Percentiles rank a stretch among this genome's conserved stretches.
Evolutionary conservation across 1,284 basidiomycete genomes (phyloP).

Genomic region (Abortiporus biennis): DNA sequence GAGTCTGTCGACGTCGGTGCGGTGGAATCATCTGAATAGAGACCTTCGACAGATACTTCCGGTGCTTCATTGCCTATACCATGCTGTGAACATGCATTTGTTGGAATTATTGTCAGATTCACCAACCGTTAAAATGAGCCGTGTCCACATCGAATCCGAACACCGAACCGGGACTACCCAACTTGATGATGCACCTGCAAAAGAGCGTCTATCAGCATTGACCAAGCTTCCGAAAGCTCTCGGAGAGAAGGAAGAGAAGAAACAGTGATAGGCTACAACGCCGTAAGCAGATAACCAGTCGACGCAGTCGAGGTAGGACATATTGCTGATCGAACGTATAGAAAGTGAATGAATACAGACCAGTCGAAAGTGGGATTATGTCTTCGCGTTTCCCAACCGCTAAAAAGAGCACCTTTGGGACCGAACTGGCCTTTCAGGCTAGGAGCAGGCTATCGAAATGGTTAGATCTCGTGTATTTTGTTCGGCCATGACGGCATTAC

Average conservation of each 20-base stretch:
- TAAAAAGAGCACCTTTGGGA: conserved; percentile 90
- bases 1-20: too few relatives aligned
- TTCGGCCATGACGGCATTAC: conserved; percentile 19
- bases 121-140: conserved; percentile 83
- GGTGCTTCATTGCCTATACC: conserved; percentile 84
- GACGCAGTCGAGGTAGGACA: too few relatives aligned
- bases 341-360: conserved; percentile 35
- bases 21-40: conserved; percentile 47
- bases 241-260: neutral
- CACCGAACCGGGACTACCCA: conserved; percentile 77
- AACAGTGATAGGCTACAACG: too few relatives aligned
- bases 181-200: conserved; percentile 81
- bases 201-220: neutral
- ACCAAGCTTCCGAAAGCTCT: neutral
- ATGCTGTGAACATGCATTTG: neutral
- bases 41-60: conserved; percentile 65
- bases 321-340: neutral
- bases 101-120: neutral
- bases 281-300: too few relatives aligned
- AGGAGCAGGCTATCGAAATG: conserved; percentile 68
- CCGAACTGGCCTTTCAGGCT: conserved; percentile 93
- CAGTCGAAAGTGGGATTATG: conserved; percentile 91
- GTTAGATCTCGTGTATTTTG: too few relatives aligned
- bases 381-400: conserved; percentile 90
- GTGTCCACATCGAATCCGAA: conserved; percentile 95